Conservation (phyloP, 2,329 filamentous ascomycete species). For the Neonectria magnoliae region DNA sequence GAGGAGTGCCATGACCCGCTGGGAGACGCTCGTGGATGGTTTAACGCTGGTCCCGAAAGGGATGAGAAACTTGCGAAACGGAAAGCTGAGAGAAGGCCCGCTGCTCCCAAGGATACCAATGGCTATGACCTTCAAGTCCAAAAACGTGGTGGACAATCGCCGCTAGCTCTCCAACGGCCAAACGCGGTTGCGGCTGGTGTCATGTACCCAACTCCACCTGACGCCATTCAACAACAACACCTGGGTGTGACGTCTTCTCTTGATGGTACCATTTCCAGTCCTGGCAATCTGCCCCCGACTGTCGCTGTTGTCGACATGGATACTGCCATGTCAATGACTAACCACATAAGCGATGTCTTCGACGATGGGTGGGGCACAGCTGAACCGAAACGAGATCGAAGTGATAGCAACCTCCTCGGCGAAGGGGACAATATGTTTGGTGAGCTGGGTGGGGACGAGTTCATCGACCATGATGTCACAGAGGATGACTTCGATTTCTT, state of each 20-base stretch:
- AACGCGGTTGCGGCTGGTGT: constrained; percentile 60
- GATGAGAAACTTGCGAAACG: constrained; percentile 60
- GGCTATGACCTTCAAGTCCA: constrained; percentile 55
- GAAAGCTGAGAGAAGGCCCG: constrained; percentile 60
- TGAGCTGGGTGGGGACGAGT: constrained; percentile 75
- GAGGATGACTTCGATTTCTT: constrained; percentile 89
- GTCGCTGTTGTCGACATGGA: constrained; percentile 46
- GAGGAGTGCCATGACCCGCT: constrained; percentile 61
- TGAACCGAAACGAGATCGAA: constrained; percentile 58
- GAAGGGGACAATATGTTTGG: constrained; percentile 72
- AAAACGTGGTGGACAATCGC: constrained; percentile 61
- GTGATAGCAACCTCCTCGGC: constrained; percentile 53
- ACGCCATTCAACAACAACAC: constrained; percentile 66
- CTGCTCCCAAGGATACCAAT: constrained; percentile 54
- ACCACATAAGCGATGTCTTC: constrained; percentile 34
- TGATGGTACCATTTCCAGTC: constrained; percentile 66
- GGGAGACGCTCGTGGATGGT: constrained; percentile 60
- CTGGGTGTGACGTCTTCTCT: constrained; percentile 65
- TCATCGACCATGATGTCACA: constrained; percentile 78
- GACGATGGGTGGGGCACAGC: constrained; percentile 45
- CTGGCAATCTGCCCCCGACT: constrained; percentile 55
- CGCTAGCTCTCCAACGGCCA: constrained; percentile 60
- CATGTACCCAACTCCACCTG: constrained; percentile 79
- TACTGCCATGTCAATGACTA: constrained; percentile 32
- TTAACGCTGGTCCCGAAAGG: constrained; percentile 54